Percentiles rank a stretch among this genome's conserved stretches.
Conservation (phyloP, 129 eudicot genomes). For the Kitagawia praeruptora region DNA sequence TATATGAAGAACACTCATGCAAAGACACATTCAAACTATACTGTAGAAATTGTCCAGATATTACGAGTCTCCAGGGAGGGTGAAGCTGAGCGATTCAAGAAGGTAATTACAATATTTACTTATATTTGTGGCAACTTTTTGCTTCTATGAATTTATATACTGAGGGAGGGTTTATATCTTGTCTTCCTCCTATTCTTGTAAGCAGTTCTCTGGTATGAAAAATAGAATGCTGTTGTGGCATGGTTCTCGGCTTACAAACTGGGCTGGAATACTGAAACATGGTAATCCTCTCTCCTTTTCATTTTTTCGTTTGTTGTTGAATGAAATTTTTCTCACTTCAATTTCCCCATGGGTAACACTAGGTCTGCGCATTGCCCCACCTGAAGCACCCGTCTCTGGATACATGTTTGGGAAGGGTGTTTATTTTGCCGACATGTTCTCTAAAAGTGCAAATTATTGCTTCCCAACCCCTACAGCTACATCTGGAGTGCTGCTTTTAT, state of each 20-base stretch:
- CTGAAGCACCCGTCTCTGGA: constrained; percentile 93
- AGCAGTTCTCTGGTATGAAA: constrained; percentile 58
- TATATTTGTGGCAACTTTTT: background rate
- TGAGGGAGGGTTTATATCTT: background rate
- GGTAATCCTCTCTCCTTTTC: constrained; percentile 23
- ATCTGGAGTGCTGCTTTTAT: constrained; percentile 78
- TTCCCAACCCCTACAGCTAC: constrained; percentile 34
- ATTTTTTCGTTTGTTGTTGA: background rate
- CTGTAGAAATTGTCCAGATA: constrained; percentile 66
- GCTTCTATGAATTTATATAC: background rate
- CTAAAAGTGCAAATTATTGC: constrained; percentile 97
- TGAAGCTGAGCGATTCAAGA: constrained; percentile 66
- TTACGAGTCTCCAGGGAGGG: constrained; percentile 82
- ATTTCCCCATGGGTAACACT: constrained; percentile 1
- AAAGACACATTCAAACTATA: constrained; percentile 64
- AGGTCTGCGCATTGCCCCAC: constrained; percentile 99
- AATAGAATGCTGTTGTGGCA: constrained; percentile 98
- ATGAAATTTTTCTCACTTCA: constrained; percentile 17
- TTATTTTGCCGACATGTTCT: constrained; percentile 99
- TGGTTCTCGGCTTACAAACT: constrained; percentile 92
- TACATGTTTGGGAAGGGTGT: constrained; percentile 99
- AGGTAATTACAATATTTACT: constrained; percentile 34
- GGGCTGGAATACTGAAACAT: constrained; percentile 94
- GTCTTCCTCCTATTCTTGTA: background rate
- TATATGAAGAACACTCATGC: constrained; percentile 96